Evolutionary conservation across 495 filamentous ascomycete genomes (phyloP), one percentile per base, ranked within the genome.

Genomic region (Talaromyces wortmannii): DNA sequence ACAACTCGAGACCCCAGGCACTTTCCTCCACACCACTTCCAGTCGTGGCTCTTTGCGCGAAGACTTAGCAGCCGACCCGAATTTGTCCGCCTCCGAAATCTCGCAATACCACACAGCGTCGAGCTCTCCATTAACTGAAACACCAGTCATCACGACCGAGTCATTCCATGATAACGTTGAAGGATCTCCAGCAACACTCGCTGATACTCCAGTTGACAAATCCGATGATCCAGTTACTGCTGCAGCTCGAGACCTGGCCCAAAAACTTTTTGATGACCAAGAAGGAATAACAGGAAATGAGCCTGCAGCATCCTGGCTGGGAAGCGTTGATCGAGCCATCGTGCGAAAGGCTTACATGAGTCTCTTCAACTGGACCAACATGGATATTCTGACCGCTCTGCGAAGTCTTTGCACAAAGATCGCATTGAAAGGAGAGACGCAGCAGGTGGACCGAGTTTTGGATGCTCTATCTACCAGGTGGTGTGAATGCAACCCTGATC

Each of bases 371-470:
- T 97, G 89, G 77, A 77, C 82, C 23, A 86, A 88, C 61, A 69
- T 87, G 61, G 95, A 91, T 67, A 88, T 97, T 48, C 78, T 97
- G 43, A 72, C 79, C 15, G 83, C 90, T 10, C 74, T 97, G 52
- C 85, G 94, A 44, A 79, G 82, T 48, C 78, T 99, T 36, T 99
- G 95, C 66, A 75, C 78, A 45, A 85, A 88, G 23, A 73, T 97
- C n/a, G 78, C 94, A 16, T 73, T 99, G 45, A 88, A 88, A 63
- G 94, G 89, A 23, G 94, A 99, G 73, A 95, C 91, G 17, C 94
- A 99, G 70, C 94, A 99, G 67, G 87, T 99, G 7, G 95, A 97
- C 63, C 85, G 94, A 5, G 91, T 99, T 33, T 70, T 99, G 61
- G 88, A 91, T 64, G 86, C 88, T 15, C 91, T 97, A 61, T 87